These are phyloP conservation scores for Suhomyces faveliae DNA, from an alignment of 805 yeast species.

Conservation along the genomic window DNA sequence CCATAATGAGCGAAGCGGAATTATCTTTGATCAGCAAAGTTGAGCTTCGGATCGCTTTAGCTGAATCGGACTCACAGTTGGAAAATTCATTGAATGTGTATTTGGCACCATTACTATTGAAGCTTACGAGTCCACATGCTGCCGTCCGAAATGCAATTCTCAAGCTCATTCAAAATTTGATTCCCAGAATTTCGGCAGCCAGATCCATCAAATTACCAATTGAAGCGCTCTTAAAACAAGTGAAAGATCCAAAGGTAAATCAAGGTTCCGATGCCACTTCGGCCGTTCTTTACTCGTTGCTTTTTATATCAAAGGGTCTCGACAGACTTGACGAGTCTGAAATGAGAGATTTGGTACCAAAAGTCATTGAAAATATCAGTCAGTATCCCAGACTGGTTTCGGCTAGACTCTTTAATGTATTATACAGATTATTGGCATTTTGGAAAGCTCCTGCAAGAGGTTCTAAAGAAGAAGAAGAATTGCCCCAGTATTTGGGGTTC, in stretches of 20 bases:
- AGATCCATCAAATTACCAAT: slow-evolving; percentile 61
- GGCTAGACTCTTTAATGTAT: slow-evolving; percentile 61
- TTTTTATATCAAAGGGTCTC: slow-evolving; percentile 68
- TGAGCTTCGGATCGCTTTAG: slow-evolving; percentile 77
- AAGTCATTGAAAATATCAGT: slow-evolving; percentile 47
- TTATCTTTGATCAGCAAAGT: slow-evolving; percentile 67
- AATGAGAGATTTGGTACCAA: slow-evolving; percentile 45
- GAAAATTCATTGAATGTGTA: slow-evolving; percentile 59
- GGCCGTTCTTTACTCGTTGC: slow-evolving; percentile 60
- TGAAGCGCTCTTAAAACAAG: slow-evolving; percentile 60
- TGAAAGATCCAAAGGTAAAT: slow-evolving; percentile 48
- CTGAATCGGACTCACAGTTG: slow-evolving; percentile 64
- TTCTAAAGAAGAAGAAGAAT: slow-evolving; percentile 38
- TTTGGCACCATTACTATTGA: slow-evolving; percentile 74
- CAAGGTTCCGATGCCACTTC: slow-evolving; percentile 42
- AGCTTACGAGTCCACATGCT: slow-evolving; percentile 67
- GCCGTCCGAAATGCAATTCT: slow-evolving; percentile 67
- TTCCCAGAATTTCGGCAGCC: slow-evolving; percentile 63
- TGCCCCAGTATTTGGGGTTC: slow-evolving; percentile 36
- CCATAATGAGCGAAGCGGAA: slow-evolving; percentile 49
- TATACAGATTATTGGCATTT: slow-evolving; percentile 49
- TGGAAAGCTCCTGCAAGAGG: slow-evolving; percentile 54
- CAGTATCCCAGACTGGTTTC: slow-evolving; percentile 31
- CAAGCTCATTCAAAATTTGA: slow-evolving; percentile 62
- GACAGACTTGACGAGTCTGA: slow-evolving; percentile 47